Evolutionary conservation across 176 grass and related monocot genomes (phyloP).

Genomic region (Leersia perrieri): DNA sequence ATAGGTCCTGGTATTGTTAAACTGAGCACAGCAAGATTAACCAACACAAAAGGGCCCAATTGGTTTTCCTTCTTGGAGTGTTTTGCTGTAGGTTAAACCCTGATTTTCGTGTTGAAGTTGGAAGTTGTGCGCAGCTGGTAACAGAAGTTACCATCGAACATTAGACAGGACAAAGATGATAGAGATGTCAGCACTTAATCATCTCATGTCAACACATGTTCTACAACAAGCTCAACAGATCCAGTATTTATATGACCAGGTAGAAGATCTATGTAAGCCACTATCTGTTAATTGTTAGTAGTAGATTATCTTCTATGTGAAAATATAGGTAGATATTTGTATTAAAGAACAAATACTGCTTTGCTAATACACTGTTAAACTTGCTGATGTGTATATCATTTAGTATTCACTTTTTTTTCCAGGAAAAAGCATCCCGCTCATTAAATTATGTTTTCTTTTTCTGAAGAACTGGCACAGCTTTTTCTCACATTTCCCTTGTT

Average conservation of each 20-base stretch:
- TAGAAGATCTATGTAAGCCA: conserved; percentile 15
- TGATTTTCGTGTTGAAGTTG: neutral
- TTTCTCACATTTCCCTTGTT: neutral
- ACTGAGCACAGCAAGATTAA: no score
- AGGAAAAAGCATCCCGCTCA: neutral
- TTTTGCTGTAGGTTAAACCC: no score
- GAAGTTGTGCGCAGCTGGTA: neutral
- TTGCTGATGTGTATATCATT: neutral
- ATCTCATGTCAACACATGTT: conserved; percentile 97
- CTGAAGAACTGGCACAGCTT: neutral
- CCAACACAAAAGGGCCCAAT: no score
- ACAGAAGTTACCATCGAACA: neutral
- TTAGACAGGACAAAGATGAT: conserved; percentile 66
- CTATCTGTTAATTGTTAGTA: neutral
- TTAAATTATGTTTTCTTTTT: neutral
- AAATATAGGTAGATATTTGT: neutral
- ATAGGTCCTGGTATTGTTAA: no score
- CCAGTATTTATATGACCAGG: conserved; percentile 90
- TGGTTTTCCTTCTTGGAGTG: no score
- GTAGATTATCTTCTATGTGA: neutral
- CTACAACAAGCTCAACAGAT: conserved; percentile 88
- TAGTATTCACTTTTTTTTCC: neutral
- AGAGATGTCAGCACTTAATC: conserved; percentile 95
- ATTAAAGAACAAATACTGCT: neutral
- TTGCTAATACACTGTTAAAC: neutral